These are phyloP conservation scores for Lepidium africanum DNA, from an alignment of 345 rosid species.

Conservation along the genomic window DNA sequence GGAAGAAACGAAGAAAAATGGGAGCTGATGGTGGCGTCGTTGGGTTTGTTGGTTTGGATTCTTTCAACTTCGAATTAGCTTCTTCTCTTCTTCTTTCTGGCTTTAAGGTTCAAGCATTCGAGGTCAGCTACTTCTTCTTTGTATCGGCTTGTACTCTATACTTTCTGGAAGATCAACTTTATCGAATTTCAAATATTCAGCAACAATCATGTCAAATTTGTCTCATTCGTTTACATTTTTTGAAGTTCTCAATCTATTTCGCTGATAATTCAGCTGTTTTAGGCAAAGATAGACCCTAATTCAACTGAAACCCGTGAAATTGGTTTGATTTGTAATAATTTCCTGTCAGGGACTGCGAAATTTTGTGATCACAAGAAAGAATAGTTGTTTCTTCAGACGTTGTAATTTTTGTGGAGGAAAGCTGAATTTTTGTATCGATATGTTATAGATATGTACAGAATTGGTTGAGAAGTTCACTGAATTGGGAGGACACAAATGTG, in stretches of 20 bases:
- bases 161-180: background rate
- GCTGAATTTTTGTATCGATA: background rate
- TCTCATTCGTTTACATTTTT: background rate
- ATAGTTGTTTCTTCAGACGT: background rate
- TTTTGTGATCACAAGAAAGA: background rate
- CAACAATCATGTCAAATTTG: background rate
- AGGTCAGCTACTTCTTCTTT: conserved; percentile 32
- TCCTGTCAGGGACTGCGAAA: background rate
- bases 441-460: conserved; percentile 35
- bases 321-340: background rate
- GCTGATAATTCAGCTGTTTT: background rate
- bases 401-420: background rate
- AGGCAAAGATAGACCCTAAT: background rate
- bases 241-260: background rate
- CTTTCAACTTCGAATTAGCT: conserved; percentile 63
- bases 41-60: conserved; percentile 73
- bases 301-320: background rate
- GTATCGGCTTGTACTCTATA: background rate
- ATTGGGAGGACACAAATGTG: conserved; percentile 51
- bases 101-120: conserved; percentile 59
- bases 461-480: conserved; percentile 45
- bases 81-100: conserved; percentile 60
- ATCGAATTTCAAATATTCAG: background rate
- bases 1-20: conserved; percentile 11
- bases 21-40: conserved; percentile 28